phyloP scores from a whole-genome alignment of 345 rosid genomes.

The Anastatica hierochuntica region DNA sequence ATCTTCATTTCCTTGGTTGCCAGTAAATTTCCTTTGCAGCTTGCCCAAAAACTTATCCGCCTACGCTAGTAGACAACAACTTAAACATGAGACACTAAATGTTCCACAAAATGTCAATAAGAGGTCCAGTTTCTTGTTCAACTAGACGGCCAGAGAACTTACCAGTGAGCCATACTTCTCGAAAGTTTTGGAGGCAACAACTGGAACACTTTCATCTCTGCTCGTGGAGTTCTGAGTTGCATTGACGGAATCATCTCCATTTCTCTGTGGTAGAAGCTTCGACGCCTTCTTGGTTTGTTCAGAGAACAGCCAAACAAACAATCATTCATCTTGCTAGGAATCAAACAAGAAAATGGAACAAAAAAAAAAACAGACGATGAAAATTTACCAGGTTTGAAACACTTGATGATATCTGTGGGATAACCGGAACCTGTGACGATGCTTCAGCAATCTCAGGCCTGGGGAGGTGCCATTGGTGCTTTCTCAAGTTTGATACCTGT shows the following conservation, averaged over 20 bases:
- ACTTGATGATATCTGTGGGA: constrained; percentile 54
- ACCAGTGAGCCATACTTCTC: constrained; percentile 46
- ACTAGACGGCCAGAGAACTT: constrained; percentile 18
- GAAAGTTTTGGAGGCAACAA: constrained; percentile 24
- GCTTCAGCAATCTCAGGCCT: constrained; percentile 35
- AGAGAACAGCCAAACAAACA: constrained; percentile 10
- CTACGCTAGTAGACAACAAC: constrained; percentile 29
- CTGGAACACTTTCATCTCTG: constrained; percentile 27
- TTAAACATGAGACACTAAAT: not conserved
- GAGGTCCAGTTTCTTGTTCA: not conserved
- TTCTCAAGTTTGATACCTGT: constrained; percentile 34
- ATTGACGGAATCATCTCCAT: constrained; percentile 27
- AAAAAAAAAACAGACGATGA: not conserved
- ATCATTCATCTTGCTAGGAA: not conserved
- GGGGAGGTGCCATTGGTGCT: constrained; percentile 53
- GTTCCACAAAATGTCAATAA: not conserved
- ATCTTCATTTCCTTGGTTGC: constrained; percentile 23
- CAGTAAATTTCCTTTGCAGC: constrained; percentile 38
- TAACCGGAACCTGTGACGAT: constrained; percentile 6
- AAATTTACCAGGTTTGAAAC: constrained; percentile 69
- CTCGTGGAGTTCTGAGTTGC: constrained; percentile 21
- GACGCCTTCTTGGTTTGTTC: constrained; percentile 43
- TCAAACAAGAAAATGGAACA: not conserved
- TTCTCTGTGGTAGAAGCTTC: constrained; percentile 35
- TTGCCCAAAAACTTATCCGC: constrained; percentile 57